Evolutionary conservation across 345 rosid species (phyloP), one percentile per base, ranked within the genome.

Genomic region (Clarkia xantiana): DNA sequence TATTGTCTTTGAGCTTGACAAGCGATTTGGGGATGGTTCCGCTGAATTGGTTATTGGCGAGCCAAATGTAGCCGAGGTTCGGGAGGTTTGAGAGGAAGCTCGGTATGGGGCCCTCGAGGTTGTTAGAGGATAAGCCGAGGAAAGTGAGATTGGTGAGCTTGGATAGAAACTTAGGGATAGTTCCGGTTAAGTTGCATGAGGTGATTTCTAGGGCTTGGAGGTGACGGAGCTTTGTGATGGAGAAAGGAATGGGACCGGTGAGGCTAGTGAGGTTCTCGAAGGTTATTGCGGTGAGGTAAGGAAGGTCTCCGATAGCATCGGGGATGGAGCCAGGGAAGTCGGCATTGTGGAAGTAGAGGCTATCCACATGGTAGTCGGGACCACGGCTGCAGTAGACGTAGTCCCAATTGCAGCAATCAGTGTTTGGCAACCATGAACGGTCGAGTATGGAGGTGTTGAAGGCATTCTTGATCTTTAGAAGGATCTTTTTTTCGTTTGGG

Each of bases 51-150:
- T 83, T 86, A 58, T 84, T 63, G 29, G 78, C 80, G 58, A 83
- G 54, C 44, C 68, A 77, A 17, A 83, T 62, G 56, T 74, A 73
- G 8, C 0, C 42, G 16, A 83, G 82, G 45, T 72, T 76, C 14
- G 61, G 80, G 57, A 80, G 51, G 58, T 42, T 16, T 16, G 79
- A 69, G 10, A 82, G 71, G 2, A 75, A 73, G 40, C 65, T 45
- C 0, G 84, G 94, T 49, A 78, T 67, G 1, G 79, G 53, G 5
- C 96, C 82, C 14, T 79, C 60, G 39, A 86, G 79, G 9, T 55
- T 61, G 62, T 86, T 80, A 44, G 76, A 86, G 11, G 89, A 56
- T 45, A 86, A 75, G 23, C 78, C 81, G 47, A 78, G 55, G 67
- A 52, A 72, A 10, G 61, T 51, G 1, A 86, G 65, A 59, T 62